Conservation (phyloP, 2,329 filamentous ascomycete genomes). For the Trichoderma atrobrunneum region DNA sequence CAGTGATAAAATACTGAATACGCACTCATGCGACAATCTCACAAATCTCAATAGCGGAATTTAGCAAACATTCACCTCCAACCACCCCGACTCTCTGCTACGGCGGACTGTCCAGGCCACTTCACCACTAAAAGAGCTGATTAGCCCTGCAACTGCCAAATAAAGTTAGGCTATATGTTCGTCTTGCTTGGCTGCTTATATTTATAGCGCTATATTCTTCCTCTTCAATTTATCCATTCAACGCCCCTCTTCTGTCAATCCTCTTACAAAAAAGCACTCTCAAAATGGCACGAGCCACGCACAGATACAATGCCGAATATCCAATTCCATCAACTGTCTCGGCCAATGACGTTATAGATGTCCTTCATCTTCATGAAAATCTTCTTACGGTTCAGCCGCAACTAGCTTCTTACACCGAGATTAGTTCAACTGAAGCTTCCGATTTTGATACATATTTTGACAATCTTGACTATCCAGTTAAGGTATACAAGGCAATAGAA, state of each 20-base stretch:
- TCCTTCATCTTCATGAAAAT: background rate
- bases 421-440: background rate
- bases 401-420: background rate
- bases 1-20: background rate
- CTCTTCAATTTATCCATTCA: background rate
- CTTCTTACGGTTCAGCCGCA: background rate
- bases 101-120: background rate
- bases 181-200: background rate
- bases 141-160: background rate
- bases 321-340: background rate
- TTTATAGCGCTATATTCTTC: background rate
- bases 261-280: background rate
- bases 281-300: background rate
- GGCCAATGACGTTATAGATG: background rate
- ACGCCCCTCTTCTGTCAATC: background rate
- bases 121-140: background rate
- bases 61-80: background rate
- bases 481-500: background rate
- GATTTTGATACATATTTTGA: background rate
- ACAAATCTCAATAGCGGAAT: background rate
- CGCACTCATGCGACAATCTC: background rate
- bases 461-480: background rate
- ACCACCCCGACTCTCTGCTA: background rate
- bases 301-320: background rate
- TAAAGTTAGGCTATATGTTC: background rate